These are phyloP conservation scores for Blastobotrys americana DNA, from an alignment of 805 yeast species.

Conservation along the genomic window DNA sequence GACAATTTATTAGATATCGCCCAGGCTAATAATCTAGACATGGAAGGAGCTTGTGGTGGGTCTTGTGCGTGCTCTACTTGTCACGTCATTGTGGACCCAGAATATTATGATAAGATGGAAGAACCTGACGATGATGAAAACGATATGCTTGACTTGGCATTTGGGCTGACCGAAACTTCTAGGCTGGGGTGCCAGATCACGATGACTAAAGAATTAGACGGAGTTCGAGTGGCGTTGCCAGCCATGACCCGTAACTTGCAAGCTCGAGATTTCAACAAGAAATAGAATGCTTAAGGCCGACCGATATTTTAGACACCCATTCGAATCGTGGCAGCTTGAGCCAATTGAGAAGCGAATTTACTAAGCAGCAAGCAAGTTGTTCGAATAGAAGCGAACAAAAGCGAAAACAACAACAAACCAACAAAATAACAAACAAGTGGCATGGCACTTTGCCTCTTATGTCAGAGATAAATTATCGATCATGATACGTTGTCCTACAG, in stretches of 20 bases:
- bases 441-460: too few species aligned
- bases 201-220: constrained; percentile 87
- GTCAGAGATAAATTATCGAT: too few species aligned
- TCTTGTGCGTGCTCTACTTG: constrained; percentile 99
- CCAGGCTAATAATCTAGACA: constrained; percentile 84
- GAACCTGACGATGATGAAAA: constrained; percentile 98
- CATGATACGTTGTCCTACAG: too few species aligned
- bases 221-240: constrained; percentile 89
- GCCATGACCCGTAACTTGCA: constrained; percentile 95
- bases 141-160: constrained; percentile 96
- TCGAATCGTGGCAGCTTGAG: too few species aligned
- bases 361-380: too few species aligned
- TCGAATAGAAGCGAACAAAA: too few species aligned
- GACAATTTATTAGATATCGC: constrained; percentile 91
- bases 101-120: constrained; percentile 78
- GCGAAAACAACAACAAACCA: too few species aligned
- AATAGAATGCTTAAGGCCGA: too few species aligned
- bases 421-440: too few species aligned
- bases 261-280: constrained; percentile 55
- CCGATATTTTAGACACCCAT: too few species aligned
- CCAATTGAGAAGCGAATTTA: too few species aligned
- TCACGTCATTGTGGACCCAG: constrained; percentile 94
- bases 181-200: constrained; percentile 90
- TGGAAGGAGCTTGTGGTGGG: constrained; percentile 98
- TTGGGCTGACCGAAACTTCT: constrained; percentile 94